Conservation (phyloP, 1,284 basidiomycete genomes). For the Cutaneotrichosporon cavernicola region DNA sequence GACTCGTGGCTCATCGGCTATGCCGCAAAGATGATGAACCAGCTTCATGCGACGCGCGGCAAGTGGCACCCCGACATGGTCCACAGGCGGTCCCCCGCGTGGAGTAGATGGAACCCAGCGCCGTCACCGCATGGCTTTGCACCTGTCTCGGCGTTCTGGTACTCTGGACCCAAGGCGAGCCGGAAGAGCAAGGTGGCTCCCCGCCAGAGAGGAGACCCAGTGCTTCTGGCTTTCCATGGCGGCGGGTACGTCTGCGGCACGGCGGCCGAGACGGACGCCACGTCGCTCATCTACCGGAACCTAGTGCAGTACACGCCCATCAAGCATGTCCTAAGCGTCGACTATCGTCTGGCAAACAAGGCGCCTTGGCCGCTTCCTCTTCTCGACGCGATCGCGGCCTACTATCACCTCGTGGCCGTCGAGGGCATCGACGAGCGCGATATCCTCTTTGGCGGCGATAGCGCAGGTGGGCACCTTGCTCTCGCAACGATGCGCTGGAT, state of each 20-base stretch:
- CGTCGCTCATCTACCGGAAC: slow-evolving; percentile 39
- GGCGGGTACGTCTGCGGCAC: slow-evolving; percentile 48
- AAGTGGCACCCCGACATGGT: slow-evolving; percentile 45
- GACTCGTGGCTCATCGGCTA: slow-evolving; percentile 37
- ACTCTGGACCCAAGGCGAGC: slow-evolving; percentile 33
- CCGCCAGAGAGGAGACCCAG: slow-evolving; percentile 36
- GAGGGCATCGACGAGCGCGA: slow-evolving; percentile 59
- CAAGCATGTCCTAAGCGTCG: slow-evolving; percentile 45
- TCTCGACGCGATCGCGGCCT: slow-evolving; percentile 63
- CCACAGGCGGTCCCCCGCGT: slow-evolving; percentile 9
- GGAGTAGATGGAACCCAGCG: slow-evolving; percentile 6
- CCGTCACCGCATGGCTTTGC: slow-evolving; percentile 28
- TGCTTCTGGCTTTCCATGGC: slow-evolving; percentile 46
- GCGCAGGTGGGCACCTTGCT: slow-evolving; percentile 68
- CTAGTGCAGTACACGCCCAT: slow-evolving; percentile 43
- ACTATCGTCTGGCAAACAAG: slow-evolving; percentile 41
- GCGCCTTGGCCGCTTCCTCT: slow-evolving; percentile 63
- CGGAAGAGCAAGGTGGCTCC: slow-evolving; percentile 20
- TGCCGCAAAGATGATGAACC: slow-evolving; percentile 28
- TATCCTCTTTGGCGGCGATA: slow-evolving; percentile 66
- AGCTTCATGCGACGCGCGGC: slow-evolving; percentile 33
- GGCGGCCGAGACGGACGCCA: slow-evolving; percentile 44
- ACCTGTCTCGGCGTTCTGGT: slow-evolving; percentile 46
- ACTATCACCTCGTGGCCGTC: slow-evolving; percentile 60
- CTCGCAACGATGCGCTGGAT: slow-evolving; percentile 55